These are phyloP conservation scores for Hemileccinum impolitum DNA, from an alignment of 768 basidiomycete species.

Conservation along the genomic window DNA sequence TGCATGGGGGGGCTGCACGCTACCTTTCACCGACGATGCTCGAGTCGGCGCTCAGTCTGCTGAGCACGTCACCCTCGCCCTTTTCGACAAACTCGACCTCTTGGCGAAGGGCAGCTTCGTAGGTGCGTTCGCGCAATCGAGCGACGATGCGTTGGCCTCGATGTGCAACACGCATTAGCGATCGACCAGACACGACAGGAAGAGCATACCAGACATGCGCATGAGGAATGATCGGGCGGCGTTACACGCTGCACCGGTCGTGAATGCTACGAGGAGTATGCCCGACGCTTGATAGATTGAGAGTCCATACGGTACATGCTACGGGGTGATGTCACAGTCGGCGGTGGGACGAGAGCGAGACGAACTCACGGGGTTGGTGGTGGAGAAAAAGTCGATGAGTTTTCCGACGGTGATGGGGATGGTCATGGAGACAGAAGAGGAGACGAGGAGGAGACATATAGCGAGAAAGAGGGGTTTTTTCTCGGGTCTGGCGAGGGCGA, in stretches of 20 bases:
- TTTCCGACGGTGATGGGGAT: constrained; percentile 92
- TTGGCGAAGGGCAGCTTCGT: constrained; percentile 77
- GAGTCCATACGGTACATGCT: constrained; percentile 80
- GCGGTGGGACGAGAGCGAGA: too few species aligned
- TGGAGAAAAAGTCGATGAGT: constrained; percentile 90
- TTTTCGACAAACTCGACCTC: constrained; percentile 93
- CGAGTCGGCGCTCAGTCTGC: constrained; percentile 86
- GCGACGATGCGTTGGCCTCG: constrained; percentile 86
- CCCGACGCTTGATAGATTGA: constrained; percentile 78
- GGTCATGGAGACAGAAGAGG: constrained; percentile 87
- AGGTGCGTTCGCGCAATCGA: constrained; percentile 77
- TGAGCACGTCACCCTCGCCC: constrained; percentile 91
- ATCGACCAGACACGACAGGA: too few species aligned
- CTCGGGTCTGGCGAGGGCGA: constrained; percentile 80
- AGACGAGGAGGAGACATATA: constrained; percentile 77
- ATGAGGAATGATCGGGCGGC: constrained; percentile 81
- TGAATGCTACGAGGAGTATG: constrained; percentile 71
- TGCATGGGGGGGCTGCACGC: not conserved
- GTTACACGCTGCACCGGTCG: constrained; percentile 84
- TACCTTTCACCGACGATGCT: constrained; percentile 93
- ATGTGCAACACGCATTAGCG: not conserved
- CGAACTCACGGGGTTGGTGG: constrained; percentile 54
- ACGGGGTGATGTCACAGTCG: not conserved
- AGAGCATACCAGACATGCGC: constrained; percentile 67
- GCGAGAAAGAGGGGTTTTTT: constrained; percentile 71